Evolutionary conservation across 495 filamentous ascomycete genomes (phyloP).

Genomic region (Xylaria acuta): DNA sequence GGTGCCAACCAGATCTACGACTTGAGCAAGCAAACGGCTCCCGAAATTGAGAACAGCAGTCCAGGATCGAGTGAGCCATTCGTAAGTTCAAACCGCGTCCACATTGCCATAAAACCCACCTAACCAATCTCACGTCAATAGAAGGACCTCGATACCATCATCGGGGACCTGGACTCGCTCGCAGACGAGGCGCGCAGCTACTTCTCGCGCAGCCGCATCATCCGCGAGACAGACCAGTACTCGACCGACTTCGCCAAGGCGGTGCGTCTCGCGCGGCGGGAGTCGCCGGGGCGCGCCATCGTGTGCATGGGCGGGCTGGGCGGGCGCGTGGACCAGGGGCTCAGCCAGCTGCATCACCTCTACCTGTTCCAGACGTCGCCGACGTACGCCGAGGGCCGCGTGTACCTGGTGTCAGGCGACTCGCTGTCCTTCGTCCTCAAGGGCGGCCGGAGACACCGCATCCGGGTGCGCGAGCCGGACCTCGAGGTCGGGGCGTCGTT

Average conservation of each 20-base stretch:
- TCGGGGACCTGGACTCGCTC: constrained; percentile 91
- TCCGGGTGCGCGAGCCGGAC: constrained; percentile 62
- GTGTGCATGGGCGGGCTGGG: constrained; percentile 83
- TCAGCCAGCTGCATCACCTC: constrained; percentile 84
- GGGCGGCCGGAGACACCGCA: constrained; percentile 64
- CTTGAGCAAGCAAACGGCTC: constrained; percentile 38
- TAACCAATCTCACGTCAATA: constrained; percentile 23
- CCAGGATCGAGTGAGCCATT: constrained; percentile 15
- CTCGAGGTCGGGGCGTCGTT: constrained; percentile 34
- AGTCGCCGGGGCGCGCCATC: constrained; percentile 50
- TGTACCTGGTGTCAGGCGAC: constrained; percentile 79
- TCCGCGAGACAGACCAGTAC: constrained; percentile 76
- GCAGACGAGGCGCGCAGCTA: constrained; percentile 59
- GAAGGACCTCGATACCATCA: constrained; percentile 70
- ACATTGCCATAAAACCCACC: not conserved
- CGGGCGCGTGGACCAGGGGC: constrained; percentile 88
- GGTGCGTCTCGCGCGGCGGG: constrained; percentile 55
- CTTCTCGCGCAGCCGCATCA: constrained; percentile 63
- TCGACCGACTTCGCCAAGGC: constrained; percentile 76
- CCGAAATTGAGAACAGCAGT: not conserved
- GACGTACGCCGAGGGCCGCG: constrained; percentile 50
- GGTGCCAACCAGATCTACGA: constrained; percentile 84
- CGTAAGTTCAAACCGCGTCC: constrained; percentile 21
- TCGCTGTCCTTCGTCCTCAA: constrained; percentile 82
- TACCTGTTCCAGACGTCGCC: constrained; percentile 62